Conservation (phyloP, 1,284 basidiomycete genomes). For the Tausonia pullulans region DNA sequence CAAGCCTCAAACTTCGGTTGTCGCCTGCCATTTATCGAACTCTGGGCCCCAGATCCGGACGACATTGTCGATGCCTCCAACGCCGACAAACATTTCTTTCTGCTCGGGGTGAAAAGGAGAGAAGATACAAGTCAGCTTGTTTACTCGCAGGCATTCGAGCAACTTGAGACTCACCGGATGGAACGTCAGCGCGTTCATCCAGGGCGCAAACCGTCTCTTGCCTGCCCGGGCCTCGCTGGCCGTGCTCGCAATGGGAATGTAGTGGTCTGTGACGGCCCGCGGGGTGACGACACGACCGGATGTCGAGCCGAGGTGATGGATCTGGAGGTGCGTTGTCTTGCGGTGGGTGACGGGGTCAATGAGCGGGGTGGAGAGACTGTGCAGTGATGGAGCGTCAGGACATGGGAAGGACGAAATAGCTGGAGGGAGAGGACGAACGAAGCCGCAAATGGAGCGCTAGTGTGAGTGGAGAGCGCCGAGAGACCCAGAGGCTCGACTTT, state of each 20-base stretch:
- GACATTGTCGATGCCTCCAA: constrained; percentile 5
- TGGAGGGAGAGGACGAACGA: constrained; percentile 46
- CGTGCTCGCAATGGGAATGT: constrained; percentile 17
- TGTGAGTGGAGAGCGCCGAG: constrained; percentile 77
- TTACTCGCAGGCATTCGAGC: background rate
- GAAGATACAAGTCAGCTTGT: background rate
- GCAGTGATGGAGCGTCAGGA: background rate
- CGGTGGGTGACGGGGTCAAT: constrained; percentile 17
- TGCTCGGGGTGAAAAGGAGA: background rate
- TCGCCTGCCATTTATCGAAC: constrained; percentile 3
- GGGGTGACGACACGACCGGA: background rate
- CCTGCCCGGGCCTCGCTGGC: background rate
- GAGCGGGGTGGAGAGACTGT: constrained; percentile 26
- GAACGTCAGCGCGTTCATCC: constrained; percentile 31
- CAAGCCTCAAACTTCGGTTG: background rate
- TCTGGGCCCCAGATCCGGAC: constrained; percentile 7
- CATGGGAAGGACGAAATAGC: constrained; percentile 8
- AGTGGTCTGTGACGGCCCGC: background rate
- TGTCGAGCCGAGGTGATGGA: constrained; percentile 20
- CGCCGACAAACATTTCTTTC: constrained; percentile 14
- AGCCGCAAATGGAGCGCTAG: constrained; percentile 73
- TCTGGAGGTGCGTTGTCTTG: constrained; percentile 29
- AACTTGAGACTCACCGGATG: constrained; percentile 28
- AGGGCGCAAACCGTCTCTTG: constrained; percentile 27
- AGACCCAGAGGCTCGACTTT: constrained; percentile 61